Base-by-base conservation (phyloP, 1,284 basidiomycete species). In the Gymnopus androsaceus region DNA sequence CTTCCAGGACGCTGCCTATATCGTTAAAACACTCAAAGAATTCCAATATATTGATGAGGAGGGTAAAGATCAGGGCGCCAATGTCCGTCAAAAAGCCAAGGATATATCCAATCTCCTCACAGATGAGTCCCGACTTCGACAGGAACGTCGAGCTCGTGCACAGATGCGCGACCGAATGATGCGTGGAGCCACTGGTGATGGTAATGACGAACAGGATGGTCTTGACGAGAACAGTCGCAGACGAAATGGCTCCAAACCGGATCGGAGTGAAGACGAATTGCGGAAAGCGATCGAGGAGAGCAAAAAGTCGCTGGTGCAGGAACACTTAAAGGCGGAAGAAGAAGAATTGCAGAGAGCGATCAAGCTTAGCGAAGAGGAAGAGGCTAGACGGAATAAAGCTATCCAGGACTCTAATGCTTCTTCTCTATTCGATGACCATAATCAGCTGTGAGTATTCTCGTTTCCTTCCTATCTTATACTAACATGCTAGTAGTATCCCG, bases 1-100 rank as follows among this genome's bases (percentile, higher is more conserved):
- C 78, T 99, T 99, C 81, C 85, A 85, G 59, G 96, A 99, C 74
- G 99, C 99, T 71, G 77, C 98, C 61, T 99, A 99, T 75, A 85
- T 99, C 67, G 88, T 99, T 84, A 99, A 99, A 80, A 99, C 96
- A 1, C 84, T 99, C 61, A 98, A 98, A 71, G 97, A 99, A 73
- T 99, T 99, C 75, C 95, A 98, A 67, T 98, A 89, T 69, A 76
- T 98, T 59, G 97, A 99, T 72, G 97, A 99, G 68, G 87, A 90
- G 54, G 92, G 90, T 58, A 97, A 97, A 72, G 97, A 99, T 69
- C 95, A 98, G 69, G 97, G 97, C 44, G 94, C 94, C 45, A 99
- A 99, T 72, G 96, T 99, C 19, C 88, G 97, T 37, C 96, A 98
- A 70, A 99, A 99, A 77, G 97, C 97, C 11, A 99, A 99, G 72